Evolutionary conservation across 108 stramenopile species (phyloP), one percentile per base, ranked within the genome.

Genomic region (Cylindrotheca fusiformis): DNA sequence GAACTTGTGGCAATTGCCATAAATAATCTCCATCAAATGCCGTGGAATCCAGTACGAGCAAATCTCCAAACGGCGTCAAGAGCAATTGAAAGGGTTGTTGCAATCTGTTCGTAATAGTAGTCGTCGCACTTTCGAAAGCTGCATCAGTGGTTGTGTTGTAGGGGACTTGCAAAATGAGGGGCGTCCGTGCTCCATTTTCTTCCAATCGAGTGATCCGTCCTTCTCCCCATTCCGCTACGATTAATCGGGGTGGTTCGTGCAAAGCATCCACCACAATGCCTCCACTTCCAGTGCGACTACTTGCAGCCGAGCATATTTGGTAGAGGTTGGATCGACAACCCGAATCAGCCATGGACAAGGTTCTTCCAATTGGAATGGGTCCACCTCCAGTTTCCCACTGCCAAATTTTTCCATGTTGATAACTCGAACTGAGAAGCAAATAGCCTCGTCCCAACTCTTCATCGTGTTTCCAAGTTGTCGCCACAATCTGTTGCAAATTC

Each of bases 321-420:
- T 59, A 75, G 14, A 62, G 36, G 21, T 70, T 64, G 46, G 82
- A 84, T 5, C 90, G 80, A 74, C 90, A 91, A 2, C 90, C 90
- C 32, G 71, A 67, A 50, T 75, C 61, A 55, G 79, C 67, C 74
- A 87, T 70, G 60, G 81, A 75, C 45, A 91, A 69, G 48, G 82
- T 83, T 63, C 63, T 64, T 26, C 90, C 90, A 71, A 91, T 91
- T 3, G 86, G 74, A 48, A 91, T 87, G 10, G 86, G 86, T 56
- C 90, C 90, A 20, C 85, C 86, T 24, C 85, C 90, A 1, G 78
- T 73, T 66, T 91, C 90, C 84, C 84, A 91, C 67, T 80, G 56
- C 84, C 82, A 91, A 48, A 91, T 77, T 20, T 78, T 64, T n/a
- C 86, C 86, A 20, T 62, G 63, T 4, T 61, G 31, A 8, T 75